Evolutionary conservation across 2,329 filamentous ascomycete species (phyloP).

Genomic region (Penicillium thymicola): DNA sequence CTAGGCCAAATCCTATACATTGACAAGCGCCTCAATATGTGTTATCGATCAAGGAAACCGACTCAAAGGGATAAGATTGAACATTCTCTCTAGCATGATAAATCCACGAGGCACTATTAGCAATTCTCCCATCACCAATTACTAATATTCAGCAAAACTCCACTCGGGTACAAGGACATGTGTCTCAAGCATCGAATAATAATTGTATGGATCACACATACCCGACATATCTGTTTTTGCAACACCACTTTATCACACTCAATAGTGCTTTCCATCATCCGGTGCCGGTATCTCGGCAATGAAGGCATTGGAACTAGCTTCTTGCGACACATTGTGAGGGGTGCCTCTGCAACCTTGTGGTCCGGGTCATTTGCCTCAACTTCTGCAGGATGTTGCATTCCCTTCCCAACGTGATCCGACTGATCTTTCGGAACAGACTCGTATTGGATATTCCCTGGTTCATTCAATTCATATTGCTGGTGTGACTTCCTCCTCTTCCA

Average conservation of each 20-base stretch:
- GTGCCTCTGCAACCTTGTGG: no score
- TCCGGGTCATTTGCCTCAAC: no score
- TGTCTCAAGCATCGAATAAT: background rate
- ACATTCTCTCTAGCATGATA: background rate
- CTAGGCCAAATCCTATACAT: background rate
- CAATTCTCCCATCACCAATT: background rate
- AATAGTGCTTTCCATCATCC: background rate
- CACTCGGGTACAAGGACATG: background rate
- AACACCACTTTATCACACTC: no score
- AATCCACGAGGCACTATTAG: background rate
- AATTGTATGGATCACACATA: background rate
- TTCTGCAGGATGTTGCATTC: no score
- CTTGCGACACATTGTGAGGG: no score
- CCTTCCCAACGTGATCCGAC: no score
- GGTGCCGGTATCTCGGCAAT: background rate
- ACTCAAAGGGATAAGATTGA: background rate
- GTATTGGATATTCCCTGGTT: no score
- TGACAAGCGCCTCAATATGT: background rate
- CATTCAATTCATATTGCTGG: no score
- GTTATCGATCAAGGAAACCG: background rate
- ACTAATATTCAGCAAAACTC: background rate
- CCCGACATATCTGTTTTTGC: background rate
- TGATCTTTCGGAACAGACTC: no score
- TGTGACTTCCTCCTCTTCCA: no score
- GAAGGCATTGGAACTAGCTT: background rate